Percentiles rank a stretch among this genome's conserved stretches.
Conservation (phyloP, 1,284 basidiomycete species). For the Leccinum variabile region DNA sequence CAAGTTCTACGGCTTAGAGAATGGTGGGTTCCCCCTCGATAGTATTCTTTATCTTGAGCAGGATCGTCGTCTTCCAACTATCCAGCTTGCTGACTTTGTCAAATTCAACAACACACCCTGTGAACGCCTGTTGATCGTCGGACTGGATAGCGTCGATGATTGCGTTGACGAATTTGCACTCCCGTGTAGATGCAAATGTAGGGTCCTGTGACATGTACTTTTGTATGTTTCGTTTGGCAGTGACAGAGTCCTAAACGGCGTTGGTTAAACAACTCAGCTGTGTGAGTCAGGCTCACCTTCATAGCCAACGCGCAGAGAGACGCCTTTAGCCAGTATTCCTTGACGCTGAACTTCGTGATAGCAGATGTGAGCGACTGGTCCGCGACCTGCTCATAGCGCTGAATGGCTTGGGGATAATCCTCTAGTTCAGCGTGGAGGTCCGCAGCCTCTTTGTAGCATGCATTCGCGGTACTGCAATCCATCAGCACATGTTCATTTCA, state of each 20-base stretch:
- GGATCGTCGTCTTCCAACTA: slow-evolving; percentile 90
- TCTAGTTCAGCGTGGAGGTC: slow-evolving; percentile 91
- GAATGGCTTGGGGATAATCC: slow-evolving; percentile 84
- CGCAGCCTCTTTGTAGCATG: slow-evolving; percentile 94
- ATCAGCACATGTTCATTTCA: slow-evolving; percentile 9
- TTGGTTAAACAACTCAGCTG: slow-evolving; percentile 8
- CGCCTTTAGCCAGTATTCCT: slow-evolving; percentile 94
- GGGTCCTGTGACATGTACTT: slow-evolving; percentile 78
- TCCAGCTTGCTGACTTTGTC: slow-evolving; percentile 90
- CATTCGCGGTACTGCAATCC: slow-evolving; percentile 81
- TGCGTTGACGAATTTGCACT: slow-evolving; percentile 82
- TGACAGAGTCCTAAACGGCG: slow-evolving; percentile 74
- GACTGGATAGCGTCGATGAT: slow-evolving; percentile 80
- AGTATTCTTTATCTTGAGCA: slow-evolving; percentile 85
- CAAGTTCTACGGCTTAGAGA: slow-evolving; percentile 21
- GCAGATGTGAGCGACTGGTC: slow-evolving; percentile 80
- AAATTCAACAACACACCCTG: slow-evolving; percentile 78
- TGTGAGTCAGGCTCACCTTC: slow-evolving; percentile 54
- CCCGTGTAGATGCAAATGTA: slow-evolving; percentile 83
- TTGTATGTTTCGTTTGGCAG: slow-evolving; percentile 74
- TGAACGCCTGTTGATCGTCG: slow-evolving; percentile 79
- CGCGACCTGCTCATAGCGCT: slow-evolving; percentile 89
- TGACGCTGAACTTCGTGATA: slow-evolving; percentile 97
- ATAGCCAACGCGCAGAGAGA: slow-evolving; percentile 89
- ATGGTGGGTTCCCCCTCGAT: slow-evolving; percentile 63